Evolutionary conservation across 164 flowering plant genomes (phyloP), one percentile per base, ranked within the genome.

Genomic region (Pachysandra terminalis): DNA sequence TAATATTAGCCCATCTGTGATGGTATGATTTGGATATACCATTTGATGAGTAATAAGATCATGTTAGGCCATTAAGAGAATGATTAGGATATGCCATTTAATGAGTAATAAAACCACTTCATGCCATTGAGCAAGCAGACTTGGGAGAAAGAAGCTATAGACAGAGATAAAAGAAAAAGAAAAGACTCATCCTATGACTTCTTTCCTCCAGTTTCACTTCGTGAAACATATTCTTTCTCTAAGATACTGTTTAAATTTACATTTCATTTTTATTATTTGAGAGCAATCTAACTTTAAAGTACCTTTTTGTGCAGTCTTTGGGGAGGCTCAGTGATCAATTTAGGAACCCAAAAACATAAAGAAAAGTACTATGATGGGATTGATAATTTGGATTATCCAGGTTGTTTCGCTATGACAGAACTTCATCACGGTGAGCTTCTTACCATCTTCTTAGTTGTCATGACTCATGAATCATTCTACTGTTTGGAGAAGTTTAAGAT

Each of bases 331-430:
- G 96, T 95, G 64, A 67, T 90, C 61, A 92, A 92, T 63, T 78
- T 95, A 73, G 97, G 99, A 69, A 95, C 97, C 10, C 84, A 92
- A 64, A 95, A 87, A 70, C 97, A 92, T 66, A 81, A 68, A 77
- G 97, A 89, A 25, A 90, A 95, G 77, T 95, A 85, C 77, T 88
- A 69, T 67, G 89, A 89, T 27, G 88, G 84, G 45, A 95, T 92
- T 75, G 97, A 90, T 80, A 89, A 75, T 75, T 32, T 92, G 79
- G 97, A 92, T 23, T 90, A 87, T 70, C 76, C 87, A 10, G 99
- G 99, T 41, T 95, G 99, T 81, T 95, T 95, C 84, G 99, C 99
- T 6, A 95, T 95, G 99, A 95, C 99, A 53, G 99, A 95, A 76
- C 93, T 95, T 21, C 97, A 92, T 79, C 99, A 95, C 67, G 97